Conservation (phyloP, 305 asterid species). For the Fraxinus ornus region DNA sequence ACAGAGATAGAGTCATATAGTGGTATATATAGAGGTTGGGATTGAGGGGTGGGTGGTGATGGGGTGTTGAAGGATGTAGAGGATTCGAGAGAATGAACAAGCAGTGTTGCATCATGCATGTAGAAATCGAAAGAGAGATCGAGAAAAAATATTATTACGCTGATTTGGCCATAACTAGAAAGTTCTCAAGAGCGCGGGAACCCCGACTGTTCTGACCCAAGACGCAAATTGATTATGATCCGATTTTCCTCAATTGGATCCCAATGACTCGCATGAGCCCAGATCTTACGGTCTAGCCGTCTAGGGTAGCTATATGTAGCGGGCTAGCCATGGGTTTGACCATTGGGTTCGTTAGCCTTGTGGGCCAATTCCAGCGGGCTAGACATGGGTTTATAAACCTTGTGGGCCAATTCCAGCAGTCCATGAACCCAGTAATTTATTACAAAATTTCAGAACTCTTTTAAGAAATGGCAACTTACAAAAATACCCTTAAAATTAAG, state of each 20-base stretch:
- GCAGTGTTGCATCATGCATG: not conserved
- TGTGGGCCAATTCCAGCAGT: not conserved
- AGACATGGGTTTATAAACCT: not conserved
- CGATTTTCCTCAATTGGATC: not conserved
- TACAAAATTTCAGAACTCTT: not conserved
- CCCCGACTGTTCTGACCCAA: not conserved
- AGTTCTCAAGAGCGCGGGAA: constrained; percentile 2
- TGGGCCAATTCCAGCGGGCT: not conserved
- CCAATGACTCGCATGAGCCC: not conserved
- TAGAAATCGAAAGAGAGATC: not conserved
- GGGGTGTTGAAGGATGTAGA: not conserved
- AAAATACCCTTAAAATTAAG: too few relatives aligned
- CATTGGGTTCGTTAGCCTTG: too few relatives aligned
- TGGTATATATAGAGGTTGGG: not conserved
- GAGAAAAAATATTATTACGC: not conserved
- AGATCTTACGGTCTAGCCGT: not conserved
- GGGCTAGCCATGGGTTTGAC: not conserved
- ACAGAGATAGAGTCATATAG: not conserved
- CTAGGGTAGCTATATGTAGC: too few relatives aligned
- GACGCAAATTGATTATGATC: not conserved
- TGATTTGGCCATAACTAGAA: not conserved
- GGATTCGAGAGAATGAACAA: not conserved
- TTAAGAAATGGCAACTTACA: not conserved
- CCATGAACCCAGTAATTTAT: not conserved
- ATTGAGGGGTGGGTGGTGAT: not conserved